These are phyloP conservation scores for Neltuma alba DNA, from an alignment of 306 rosid species.

Conservation along the genomic window DNA sequence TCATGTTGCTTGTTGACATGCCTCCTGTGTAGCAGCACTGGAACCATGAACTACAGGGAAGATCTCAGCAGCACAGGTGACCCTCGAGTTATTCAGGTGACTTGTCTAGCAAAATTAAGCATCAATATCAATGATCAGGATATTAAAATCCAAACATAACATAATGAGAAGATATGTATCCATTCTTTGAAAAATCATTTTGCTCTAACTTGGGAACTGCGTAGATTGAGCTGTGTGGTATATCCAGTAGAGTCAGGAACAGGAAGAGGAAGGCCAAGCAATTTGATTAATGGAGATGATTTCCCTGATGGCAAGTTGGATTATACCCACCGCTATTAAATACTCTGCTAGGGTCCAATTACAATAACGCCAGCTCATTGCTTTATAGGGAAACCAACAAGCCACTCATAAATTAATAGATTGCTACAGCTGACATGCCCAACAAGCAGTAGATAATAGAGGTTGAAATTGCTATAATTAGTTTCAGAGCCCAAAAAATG, in stretches of 20 bases:
- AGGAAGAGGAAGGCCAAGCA: neutral
- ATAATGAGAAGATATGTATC: neutral
- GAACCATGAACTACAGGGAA: conserved; percentile 18
- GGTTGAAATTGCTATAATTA: conserved; percentile 20
- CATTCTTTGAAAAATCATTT: neutral
- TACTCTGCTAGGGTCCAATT: neutral
- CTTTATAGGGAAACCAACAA: neutral
- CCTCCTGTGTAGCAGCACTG: neutral
- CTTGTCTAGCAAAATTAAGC: conserved; percentile 5
- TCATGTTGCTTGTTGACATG: neutral
- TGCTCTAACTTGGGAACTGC: neutral
- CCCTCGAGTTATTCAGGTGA: neutral
- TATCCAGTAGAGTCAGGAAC: neutral
- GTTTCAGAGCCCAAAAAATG: conserved; percentile 26
- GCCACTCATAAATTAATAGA: neutral
- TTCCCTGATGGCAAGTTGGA: neutral
- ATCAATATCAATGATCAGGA: neutral
- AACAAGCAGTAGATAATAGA: neutral
- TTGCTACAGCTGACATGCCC: neutral
- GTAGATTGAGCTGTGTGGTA: neutral
- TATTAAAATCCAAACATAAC: neutral
- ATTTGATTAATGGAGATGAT: neutral
- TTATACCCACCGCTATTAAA: neutral
- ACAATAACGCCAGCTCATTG: neutral
- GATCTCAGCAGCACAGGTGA: neutral